These are phyloP conservation scores for Maudiozyma turicensis DNA, from an alignment of 805 yeast species.

Conservation along the genomic window DNA sequence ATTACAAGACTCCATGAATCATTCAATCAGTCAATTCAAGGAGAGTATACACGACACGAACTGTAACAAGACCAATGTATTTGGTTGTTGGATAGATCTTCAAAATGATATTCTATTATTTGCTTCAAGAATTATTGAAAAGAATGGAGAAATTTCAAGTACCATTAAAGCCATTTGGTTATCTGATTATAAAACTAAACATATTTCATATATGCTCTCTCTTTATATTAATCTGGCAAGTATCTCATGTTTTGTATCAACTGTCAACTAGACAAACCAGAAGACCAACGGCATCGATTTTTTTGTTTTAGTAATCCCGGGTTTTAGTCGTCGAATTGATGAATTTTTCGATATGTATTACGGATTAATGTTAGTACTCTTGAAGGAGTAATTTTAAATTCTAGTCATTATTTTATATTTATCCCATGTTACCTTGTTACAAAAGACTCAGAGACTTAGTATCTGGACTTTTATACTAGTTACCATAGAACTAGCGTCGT, in stretches of 20 bases:
- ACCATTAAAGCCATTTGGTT: neutral
- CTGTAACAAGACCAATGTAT: neutral
- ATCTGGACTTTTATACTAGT: too few relatives aligned
- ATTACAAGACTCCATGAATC: neutral
- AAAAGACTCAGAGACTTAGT: too few relatives aligned
- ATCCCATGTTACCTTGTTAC: too few relatives aligned
- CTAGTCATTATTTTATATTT: too few relatives aligned
- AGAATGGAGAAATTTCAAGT: neutral
- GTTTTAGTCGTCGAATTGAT: too few relatives aligned
- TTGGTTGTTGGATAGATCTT: conserved; percentile 3
- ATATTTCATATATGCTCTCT: neutral
- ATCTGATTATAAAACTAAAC: neutral
- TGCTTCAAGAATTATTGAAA: neutral
- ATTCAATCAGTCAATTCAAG: neutral
- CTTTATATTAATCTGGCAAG: neutral
- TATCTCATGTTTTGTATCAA: neutral
- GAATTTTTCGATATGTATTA: too few relatives aligned
- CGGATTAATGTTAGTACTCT: too few relatives aligned
- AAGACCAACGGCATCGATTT: neutral
- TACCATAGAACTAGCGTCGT: too few relatives aligned
- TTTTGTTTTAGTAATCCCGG: too few relatives aligned
- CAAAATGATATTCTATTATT: conserved; percentile 1
- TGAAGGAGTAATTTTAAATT: too few relatives aligned
- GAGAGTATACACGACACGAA: neutral
- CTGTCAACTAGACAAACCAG: neutral